Percentiles rank a stretch among this genome's conserved stretches.
These are phyloP conservation scores for Fusarium sp. DNA, from an alignment of 2,329 filamentous ascomycete genomes.

Conservation along the genomic window DNA sequence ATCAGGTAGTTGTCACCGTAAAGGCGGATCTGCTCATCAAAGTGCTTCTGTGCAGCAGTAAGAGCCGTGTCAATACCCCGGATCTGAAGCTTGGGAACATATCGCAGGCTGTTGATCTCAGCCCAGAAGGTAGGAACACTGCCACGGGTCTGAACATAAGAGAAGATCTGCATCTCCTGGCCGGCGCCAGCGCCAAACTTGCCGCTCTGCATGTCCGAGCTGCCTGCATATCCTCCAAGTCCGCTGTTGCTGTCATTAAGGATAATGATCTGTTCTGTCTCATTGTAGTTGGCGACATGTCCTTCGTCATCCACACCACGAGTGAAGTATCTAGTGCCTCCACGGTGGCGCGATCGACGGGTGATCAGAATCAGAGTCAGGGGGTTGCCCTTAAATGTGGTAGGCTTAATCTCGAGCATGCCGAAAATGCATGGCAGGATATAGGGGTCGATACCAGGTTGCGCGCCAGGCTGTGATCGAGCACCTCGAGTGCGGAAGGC, in stretches of 20 bases:
- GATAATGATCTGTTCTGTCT: conserved; percentile 93
- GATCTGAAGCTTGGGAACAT: conserved; percentile 90
- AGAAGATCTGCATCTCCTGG: conserved; percentile 87
- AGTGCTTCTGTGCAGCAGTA: conserved; percentile 85
- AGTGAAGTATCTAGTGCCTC: conserved; percentile 94
- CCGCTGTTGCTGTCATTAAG: conserved; percentile 84
- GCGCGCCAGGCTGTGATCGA: conserved; percentile 74
- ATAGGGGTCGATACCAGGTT: conserved; percentile 86
- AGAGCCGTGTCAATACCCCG: conserved; percentile 85
- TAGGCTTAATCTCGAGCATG: conserved; percentile 91
- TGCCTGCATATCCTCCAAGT: conserved; percentile 83
- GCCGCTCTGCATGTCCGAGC: conserved; percentile 79
- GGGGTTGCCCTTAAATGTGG: conserved; percentile 84
- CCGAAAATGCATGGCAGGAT: conserved; percentile 97
- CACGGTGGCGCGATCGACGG: conserved; percentile 86
- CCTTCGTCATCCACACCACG: conserved; percentile 93
- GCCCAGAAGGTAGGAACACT: conserved; percentile 97
- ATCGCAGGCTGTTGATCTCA: conserved; percentile 92
- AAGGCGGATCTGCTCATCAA: conserved; percentile 89
- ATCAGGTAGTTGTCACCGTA: conserved; percentile 98
- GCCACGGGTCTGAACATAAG: conserved; percentile 95
- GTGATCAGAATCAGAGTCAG: conserved; percentile 91
- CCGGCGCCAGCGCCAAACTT: conserved; percentile 69
- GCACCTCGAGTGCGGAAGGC: conserved; percentile 79
- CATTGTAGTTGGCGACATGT: conserved; percentile 98